Conservation (phyloP, 345 rosid species). For the Salix koriyanagi region DNA sequence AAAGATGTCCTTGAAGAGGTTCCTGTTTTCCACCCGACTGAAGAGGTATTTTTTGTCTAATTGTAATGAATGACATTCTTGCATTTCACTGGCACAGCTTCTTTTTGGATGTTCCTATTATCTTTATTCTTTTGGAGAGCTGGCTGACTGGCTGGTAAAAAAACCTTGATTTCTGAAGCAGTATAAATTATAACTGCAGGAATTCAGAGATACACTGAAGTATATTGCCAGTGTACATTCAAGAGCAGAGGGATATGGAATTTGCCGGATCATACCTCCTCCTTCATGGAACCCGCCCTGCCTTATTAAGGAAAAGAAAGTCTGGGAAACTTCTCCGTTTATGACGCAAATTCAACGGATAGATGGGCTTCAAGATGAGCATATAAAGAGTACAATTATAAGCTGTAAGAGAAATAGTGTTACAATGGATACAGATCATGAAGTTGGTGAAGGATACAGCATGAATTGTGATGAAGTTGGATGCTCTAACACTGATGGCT, state of each 20-base stretch:
- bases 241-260: conserved; percentile 55
- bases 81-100: conserved; percentile 17
- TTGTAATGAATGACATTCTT: conserved; percentile 5
- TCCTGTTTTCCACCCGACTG: conserved; percentile 60
- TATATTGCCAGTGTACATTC: conserved; percentile 55
- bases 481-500: conserved; percentile 22
- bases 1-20: conserved; percentile 44
- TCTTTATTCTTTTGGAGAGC: conserved; percentile 15
- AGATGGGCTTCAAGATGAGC: conserved; percentile 34
- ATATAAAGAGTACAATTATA: conserved; percentile 18
- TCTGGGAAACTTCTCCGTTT: conserved; percentile 50
- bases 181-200: conserved; percentile 43
- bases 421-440: conserved; percentile 11
- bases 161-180: conserved; percentile 16
- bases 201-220: conserved; percentile 52
- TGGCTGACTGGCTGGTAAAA: not conserved
- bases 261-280: conserved; percentile 75
- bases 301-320: conserved; percentile 35
- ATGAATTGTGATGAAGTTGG: conserved; percentile 24
- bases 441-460: conserved; percentile 13
- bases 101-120: conserved; percentile 2
- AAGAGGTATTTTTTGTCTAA: conserved; percentile 46
- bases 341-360: conserved; percentile 43
- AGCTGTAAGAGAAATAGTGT: conserved; percentile 16
- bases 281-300: conserved; percentile 67